Conservation (phyloP, 371 early-diverging fungal species). For the Funneliformis caledonium region DNA sequence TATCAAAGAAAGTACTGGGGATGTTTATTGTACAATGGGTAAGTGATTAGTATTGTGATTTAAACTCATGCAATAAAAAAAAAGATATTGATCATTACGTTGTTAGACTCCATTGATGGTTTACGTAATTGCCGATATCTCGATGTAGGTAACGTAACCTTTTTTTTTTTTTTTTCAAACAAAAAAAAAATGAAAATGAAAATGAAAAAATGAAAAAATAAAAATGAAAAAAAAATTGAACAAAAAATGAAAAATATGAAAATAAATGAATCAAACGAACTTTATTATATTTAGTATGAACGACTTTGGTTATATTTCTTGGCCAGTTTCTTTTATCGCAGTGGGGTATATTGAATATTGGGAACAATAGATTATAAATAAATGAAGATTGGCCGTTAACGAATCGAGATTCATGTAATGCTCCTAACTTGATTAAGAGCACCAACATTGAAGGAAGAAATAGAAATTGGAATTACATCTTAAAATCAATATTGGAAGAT, state of each 20-base stretch:
- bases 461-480: not conserved
- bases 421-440: not conserved
- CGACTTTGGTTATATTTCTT: not conserved
- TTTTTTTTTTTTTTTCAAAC: too few species aligned
- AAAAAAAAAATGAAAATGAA: too few species aligned
- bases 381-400: not conserved
- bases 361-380: not conserved
- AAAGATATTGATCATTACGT: not conserved
- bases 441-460: not conserved
- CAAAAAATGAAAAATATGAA: too few species aligned
- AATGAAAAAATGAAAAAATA: too few species aligned
- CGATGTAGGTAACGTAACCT: too few species aligned
- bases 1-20: not conserved
- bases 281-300: constrained; percentile 1
- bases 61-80: too few species aligned
- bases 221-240: too few species aligned
- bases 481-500: not conserved
- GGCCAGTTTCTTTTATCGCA: not conserved
- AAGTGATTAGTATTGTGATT: not conserved
- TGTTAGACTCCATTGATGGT: not conserved
- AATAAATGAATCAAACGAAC: too few species aligned
- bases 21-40: constrained; percentile 17
- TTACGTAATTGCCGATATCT: not conserved
- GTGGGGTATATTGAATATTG: not conserved
- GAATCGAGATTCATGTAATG: not conserved